Evolutionary conservation across 1,284 basidiomycete genomes (phyloP).

Genomic region (Fomitopsis schrenkii): DNA sequence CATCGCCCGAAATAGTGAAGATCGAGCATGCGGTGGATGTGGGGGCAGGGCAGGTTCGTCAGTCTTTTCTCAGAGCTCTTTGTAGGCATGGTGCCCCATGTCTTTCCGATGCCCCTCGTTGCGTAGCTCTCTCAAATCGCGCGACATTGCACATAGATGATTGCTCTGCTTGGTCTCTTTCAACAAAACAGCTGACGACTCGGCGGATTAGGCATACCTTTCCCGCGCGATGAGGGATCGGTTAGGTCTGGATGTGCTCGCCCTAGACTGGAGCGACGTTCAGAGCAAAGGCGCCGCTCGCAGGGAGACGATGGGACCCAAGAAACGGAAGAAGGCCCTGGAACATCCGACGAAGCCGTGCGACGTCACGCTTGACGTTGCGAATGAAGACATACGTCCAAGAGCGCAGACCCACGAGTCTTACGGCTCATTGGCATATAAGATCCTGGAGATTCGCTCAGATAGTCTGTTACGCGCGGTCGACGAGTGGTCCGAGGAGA

Average conservation of each 20-base stretch:
- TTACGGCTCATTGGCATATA: constrained; percentile 41
- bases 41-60: constrained; percentile 49
- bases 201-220: constrained; percentile 40
- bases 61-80: background rate
- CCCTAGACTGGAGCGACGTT: constrained; percentile 43
- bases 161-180: background rate
- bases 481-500: constrained; percentile 34
- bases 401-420: background rate
- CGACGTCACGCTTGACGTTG: background rate
- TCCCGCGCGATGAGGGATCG: constrained; percentile 37
- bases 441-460: constrained; percentile 46
- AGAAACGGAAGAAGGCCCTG: background rate
- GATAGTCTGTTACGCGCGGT: constrained; percentile 34
- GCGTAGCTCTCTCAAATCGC: too few species aligned
- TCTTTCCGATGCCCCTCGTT: background rate
- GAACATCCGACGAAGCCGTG: background rate
- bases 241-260: constrained; percentile 39
- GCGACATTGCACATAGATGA: background rate
- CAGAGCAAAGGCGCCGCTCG: constrained; percentile 42
- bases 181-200: background rate
- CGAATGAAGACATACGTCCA: background rate
- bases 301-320: constrained; percentile 17
- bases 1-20: constrained; percentile 10
- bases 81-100: background rate
- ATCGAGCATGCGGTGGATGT: constrained; percentile 42